Percentiles rank a stretch among this genome's conserved stretches.
phyloP scores from a whole-genome alignment of 2,329 filamentous ascomycete genomes.

The Neofusicoccum cordaticola region DNA sequence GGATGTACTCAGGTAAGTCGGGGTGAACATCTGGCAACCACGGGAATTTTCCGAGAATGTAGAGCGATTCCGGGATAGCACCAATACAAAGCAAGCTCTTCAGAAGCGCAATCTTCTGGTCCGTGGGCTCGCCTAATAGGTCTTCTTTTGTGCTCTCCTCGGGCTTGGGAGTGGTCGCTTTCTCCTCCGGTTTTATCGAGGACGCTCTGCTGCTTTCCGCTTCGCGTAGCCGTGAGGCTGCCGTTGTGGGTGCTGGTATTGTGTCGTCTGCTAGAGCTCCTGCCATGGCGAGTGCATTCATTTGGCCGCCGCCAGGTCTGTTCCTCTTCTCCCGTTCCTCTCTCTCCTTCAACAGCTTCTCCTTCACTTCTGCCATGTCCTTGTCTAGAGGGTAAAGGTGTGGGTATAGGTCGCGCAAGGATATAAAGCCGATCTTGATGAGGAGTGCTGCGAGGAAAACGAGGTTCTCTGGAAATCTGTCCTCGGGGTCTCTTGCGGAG shows the following conservation, averaged over 20 bases:
- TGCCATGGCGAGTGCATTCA: conserved; percentile 84
- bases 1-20: conserved; percentile 75
- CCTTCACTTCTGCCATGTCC: conserved; percentile 71
- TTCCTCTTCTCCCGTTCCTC: conserved; percentile 72
- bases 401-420: conserved; percentile 82
- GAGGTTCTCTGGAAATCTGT: conserved; percentile 84
- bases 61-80: conserved; percentile 87
- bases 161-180: conserved; percentile 42
- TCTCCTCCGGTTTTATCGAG: conserved; percentile 42
- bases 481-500: conserved; percentile 67
- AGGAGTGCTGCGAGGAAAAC: conserved; percentile 88
- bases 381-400: conserved; percentile 86
- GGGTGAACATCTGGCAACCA: conserved; percentile 87
- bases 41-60: conserved; percentile 85
- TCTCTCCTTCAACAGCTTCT: conserved; percentile 70
- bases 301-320: conserved; percentile 65
- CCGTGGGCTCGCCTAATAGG: conserved; percentile 66
- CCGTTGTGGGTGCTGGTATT: conserved; percentile 47
- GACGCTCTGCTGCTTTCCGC: conserved; percentile 48
- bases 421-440: conserved; percentile 97
- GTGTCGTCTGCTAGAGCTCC: conserved; percentile 85
- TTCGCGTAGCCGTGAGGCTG: conserved; percentile 48
- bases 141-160: conserved; percentile 47
- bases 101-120: conserved; percentile 84
- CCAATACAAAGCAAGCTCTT: conserved; percentile 86